Evolutionary conservation across 108 stramenopile species (phyloP).

Genomic region (Cylindrotheca fusiformis): DNA sequence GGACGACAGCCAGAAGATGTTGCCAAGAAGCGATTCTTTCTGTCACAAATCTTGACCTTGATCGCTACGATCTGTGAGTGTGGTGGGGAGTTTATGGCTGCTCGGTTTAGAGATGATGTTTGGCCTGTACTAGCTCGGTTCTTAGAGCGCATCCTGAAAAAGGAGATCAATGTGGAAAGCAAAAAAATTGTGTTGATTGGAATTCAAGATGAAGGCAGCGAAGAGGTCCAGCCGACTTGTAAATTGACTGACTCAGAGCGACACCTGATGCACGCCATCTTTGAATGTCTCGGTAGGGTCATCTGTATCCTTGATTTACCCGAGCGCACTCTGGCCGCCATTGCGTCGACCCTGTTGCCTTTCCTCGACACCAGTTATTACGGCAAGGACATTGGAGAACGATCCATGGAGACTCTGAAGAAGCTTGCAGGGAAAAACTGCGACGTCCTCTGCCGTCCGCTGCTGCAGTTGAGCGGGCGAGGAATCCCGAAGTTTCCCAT

Average conservation of each 20-base stretch:
- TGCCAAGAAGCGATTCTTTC: conserved; percentile 14
- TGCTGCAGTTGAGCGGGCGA: conserved; percentile 20
- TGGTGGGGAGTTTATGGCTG: conserved; percentile 30
- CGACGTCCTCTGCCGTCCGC: conserved; percentile 21
- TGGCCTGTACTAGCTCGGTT: conserved; percentile 24
- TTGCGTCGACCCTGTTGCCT: conserved; percentile 20
- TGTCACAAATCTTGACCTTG: conserved; percentile 13
- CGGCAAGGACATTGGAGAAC: conserved; percentile 4
- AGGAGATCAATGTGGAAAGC: background rate
- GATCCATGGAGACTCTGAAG: conserved; percentile 10
- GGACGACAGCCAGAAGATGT: conserved; percentile 1
- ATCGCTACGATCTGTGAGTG: conserved; percentile 25
- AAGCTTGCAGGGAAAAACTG: conserved; percentile 14
- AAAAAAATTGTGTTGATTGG: background rate
- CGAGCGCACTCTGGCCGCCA: background rate
- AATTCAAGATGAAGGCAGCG: too few species aligned
- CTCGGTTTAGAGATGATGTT: conserved; percentile 18
- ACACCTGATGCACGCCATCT: conserved; percentile 15
- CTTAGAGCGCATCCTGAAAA: conserved; percentile 7
- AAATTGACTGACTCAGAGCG: conserved; percentile 25
- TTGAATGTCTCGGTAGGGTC: conserved; percentile 18
- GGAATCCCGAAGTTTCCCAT: conserved; percentile 6
- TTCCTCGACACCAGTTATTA: conserved; percentile 8
- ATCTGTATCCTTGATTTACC: conserved; percentile 7
- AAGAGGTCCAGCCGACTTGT: too few species aligned